Base-by-base conservation (phyloP, 1,284 basidiomycete species). In the Rhodofomes roseus region DNA sequence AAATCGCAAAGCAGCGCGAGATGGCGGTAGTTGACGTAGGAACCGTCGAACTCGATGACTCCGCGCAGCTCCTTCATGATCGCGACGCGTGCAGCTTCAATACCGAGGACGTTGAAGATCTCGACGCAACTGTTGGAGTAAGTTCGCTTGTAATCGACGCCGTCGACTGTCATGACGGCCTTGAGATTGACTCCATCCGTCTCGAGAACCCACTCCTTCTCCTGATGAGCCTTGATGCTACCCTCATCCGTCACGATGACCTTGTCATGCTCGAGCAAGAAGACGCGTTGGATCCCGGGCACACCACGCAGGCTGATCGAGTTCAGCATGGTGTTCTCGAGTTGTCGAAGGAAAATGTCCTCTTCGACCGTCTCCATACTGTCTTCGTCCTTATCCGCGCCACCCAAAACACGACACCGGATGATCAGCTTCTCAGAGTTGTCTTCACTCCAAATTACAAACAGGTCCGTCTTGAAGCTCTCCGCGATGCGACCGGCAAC, bases 11-110 rank as follows among this genome's bases (percentile, higher is more conserved):
- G 85, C 20, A 99, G 80, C 1, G 95, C 93, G 58, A 99, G 81
- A 74, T 99, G 97, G 57, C 97, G 90, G 77, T 98, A 99, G 77
- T 99, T 99, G 80, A 99, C 96, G 71, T 98, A 98, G 20, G 96
- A 98, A 82, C 96, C 97, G 73, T 98, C 97, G 77, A 98, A 98
- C 77, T 98, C 95, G 76, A 99, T 97, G 71, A 98, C 96, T 60
- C 86, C 84, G 68, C 94, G 88, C 60, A 98, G 77, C 74, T 99
- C 97, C 76, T 85, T 92, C 81, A 97, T 88, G 67, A 99, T 89
- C 14, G 95, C 94, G 41, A 87, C 93, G 14, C 97, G 90, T 18
- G 95, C 96, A 20, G 96, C 97, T 77, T 99, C 97, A 70, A 99
- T 98, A 70, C 97, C 97, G 56, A 99, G 83, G n/a, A 96, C 94